Evolutionary conservation across 2,329 filamentous ascomycete genomes (phyloP), one percentile per base, ranked within the genome.

Genomic region (Akanthomyces dipterigenus): DNA sequence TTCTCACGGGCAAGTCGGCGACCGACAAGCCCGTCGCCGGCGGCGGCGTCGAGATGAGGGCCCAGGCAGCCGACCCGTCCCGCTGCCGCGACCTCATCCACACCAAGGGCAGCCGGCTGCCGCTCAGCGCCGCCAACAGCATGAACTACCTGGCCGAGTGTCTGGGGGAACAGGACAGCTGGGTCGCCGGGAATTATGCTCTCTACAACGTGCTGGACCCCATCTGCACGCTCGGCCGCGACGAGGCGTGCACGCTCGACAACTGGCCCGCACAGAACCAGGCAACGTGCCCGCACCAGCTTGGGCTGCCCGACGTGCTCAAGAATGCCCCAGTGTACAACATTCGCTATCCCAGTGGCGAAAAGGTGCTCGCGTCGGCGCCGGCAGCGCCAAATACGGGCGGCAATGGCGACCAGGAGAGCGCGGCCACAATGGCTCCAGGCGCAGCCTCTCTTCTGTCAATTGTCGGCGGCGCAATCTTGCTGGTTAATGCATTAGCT

Each of bases 131-230:
- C 0, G 68, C 78, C 62, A 82, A 82, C 69, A 78, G 76, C 73
- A 81, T 82, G 75, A 80, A 82, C 67, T 83, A 76, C 60, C 68
- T 83, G n/a, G 71, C 71, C 12, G 76, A 71, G 64, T 83, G 80
- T 63, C 70, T 80, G 42, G 67, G 71, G 36, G 64, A 71, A 7
- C 59, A 62, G 4, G 65, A 69, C 60, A 78, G 73, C 64, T 84
- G 79, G 78, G 78, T 83, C 12, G 78, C 72, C 24, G 62, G 76
- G 4, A 78, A 84, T 68, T 75, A 79, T 66, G 72, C 74, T 1
- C 69, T 82, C 16, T 82, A 77, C 69, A 84, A 85, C 67, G 80
- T 83, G 50, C 70, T 74, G 61, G 82, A 83, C 64, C 64, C 77
- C 0, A 68, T 79, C 34, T 82, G 80, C 67, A 76, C 75, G 1